Evolutionary conservation across 352 stramenopile genomes (phyloP), one percentile per base, ranked within the genome.

Genomic region (Phytophthora lateralis): DNA sequence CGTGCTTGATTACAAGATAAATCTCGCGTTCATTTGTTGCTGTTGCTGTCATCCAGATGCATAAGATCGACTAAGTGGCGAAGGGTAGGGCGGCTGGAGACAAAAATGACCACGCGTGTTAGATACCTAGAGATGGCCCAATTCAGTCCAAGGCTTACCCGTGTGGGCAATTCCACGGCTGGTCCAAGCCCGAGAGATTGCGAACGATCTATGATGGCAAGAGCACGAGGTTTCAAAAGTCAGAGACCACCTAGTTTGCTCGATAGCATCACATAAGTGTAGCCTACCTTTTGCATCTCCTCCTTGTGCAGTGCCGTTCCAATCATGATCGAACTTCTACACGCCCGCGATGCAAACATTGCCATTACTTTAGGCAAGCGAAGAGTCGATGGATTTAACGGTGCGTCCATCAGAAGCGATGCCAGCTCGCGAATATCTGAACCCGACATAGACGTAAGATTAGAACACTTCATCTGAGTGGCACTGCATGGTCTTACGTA

Each of bases 311-410:
- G 71, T 37, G 93, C 88, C 14, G 87, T 98, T 8, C 96, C 97
- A 66, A 99, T 98, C 97, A 99, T 99, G 42, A 99, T 96, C 38
- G 91, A 97, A 42, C 72, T 89, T 44, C 97, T 87, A 60, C 97
- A 99, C 10, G 97, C 96, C 32, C 96, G 79, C 46, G 81, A 98
- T 15, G 97, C 97, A 80, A 98, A 98, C 94, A 99, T 98, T 21
- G 91, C 80, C 67, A 97, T 93, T 10, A 97, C 80, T 69, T 99
- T 98, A 1, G 96, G 96, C 46, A 99, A 76, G 7, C 94, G 78
- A 26, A 97, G 78, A 35, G 59, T 79, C 17, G 64, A 60, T 8
- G 78, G 62, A 54, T 86, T 81, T 29, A 78, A 48, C 12, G 82
- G 78, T 17, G 71, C 55, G 27, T 96, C 90, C 44, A 80, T 71